Conservation (phyloP, 257 asterid genomes). For the Forsythia viridissima region DNA sequence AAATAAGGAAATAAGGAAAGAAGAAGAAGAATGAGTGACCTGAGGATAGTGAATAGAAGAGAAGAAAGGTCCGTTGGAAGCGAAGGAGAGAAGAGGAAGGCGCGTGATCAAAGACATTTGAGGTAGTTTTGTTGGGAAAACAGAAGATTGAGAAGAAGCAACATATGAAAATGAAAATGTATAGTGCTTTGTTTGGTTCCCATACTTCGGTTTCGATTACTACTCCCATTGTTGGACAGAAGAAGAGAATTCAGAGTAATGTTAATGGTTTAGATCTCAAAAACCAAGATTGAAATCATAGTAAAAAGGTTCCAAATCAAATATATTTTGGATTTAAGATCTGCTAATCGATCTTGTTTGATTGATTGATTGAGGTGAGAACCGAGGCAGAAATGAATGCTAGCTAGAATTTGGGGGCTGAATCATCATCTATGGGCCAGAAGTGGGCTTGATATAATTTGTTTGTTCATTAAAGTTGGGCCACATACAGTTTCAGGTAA, state of each 20-base stretch:
- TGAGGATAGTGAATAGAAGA: slow-evolving; percentile 69
- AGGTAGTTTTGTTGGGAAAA: slow-evolving; percentile 41
- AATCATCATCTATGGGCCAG: no score
- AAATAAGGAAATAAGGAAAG: not conserved
- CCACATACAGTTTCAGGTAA: no score
- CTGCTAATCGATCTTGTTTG: not conserved
- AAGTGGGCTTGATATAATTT: no score
- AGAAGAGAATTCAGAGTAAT: not conserved
- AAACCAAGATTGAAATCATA: not conserved
- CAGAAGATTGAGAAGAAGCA: slow-evolving; percentile 59
- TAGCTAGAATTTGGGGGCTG: no score
- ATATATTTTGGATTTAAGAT: slow-evolving; percentile 12
- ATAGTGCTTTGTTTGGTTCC: slow-evolving; percentile 70
- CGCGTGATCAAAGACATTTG: slow-evolving; percentile 66
- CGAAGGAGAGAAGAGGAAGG: slow-evolving; percentile 53
- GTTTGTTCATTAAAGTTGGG: no score
- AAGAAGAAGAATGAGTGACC: slow-evolving; percentile 34
- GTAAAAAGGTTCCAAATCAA: not conserved
- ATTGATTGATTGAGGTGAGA: not conserved
- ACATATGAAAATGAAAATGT: slow-evolving; percentile 50
- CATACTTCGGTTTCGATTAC: slow-evolving; percentile 71
- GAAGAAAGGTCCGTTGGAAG: slow-evolving; percentile 63
- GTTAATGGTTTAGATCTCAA: not conserved
- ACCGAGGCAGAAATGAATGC: no score
- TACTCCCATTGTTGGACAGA: slow-evolving; percentile 61